These are phyloP conservation scores for Tuber brumale DNA, from an alignment of 495 filamentous ascomycete genomes.

Conservation along the genomic window DNA sequence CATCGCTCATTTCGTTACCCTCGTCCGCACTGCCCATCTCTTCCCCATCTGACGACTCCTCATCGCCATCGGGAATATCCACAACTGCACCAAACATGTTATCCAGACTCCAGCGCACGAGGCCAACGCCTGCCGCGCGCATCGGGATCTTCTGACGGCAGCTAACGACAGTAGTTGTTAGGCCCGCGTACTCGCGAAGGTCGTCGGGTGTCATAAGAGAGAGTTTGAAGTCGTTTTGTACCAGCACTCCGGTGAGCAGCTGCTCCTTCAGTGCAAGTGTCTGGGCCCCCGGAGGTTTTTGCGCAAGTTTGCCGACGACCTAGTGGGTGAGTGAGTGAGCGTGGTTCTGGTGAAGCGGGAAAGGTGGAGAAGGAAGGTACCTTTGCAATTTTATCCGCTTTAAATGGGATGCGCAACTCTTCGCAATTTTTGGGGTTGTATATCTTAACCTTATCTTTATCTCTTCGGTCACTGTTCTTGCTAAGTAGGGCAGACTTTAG, in stretches of 20 bases:
- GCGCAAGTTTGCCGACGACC: constrained; percentile 87
- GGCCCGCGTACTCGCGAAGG: constrained; percentile 85
- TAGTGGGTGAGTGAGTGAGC: constrained; percentile 1
- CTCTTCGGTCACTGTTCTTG: constrained; percentile 69
- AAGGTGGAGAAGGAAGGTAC: constrained; percentile 10
- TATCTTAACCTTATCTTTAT: constrained; percentile 77
- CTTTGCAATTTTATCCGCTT: constrained; percentile 89
- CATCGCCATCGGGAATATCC: constrained; percentile 57
- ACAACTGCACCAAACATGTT: constrained; percentile 71
- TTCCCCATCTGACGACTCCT: constrained; percentile 42
- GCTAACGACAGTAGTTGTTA: constrained; percentile 84
- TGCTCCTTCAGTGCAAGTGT: constrained; percentile 40
- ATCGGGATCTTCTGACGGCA: constrained; percentile 85
- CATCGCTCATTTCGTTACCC: constrained; percentile 46
- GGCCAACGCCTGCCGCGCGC: constrained; percentile 76
- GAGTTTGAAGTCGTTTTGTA: constrained; percentile 95
- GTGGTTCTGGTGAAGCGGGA: not conserved
- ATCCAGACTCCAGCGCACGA: constrained; percentile 91
- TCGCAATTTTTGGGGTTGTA: constrained; percentile 91
- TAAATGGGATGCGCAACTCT: constrained; percentile 90
- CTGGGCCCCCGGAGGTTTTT: constrained; percentile 58
- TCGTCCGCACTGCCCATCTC: constrained; percentile 46
- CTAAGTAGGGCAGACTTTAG: constrained; percentile 90
- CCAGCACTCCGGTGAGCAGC: constrained; percentile 79
- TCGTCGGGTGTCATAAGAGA: constrained; percentile 94